phyloP scores from a whole-genome alignment of 495 filamentous ascomycete genomes.

The Apodospora peruviana region DNA sequence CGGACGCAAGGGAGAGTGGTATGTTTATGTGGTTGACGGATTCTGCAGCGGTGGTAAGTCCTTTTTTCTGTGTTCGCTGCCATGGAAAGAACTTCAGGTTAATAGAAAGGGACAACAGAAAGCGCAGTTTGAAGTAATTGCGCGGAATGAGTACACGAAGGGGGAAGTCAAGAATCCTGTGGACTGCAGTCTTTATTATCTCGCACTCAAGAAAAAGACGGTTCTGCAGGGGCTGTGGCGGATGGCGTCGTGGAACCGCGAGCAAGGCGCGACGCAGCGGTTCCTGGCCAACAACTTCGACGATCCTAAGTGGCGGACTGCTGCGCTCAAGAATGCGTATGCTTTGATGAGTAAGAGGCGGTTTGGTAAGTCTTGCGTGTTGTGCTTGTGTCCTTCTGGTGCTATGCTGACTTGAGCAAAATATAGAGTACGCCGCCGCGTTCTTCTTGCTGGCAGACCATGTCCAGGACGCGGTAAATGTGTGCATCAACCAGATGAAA shows the following conservation, averaged over 20 bases:
- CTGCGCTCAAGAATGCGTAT: constrained; percentile 94
- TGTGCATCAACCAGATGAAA: constrained; percentile 76
- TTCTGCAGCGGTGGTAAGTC: constrained; percentile 63
- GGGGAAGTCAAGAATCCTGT: constrained; percentile 84
- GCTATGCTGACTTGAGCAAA: constrained; percentile 6
- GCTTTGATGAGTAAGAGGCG: constrained; percentile 87
- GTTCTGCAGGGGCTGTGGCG: constrained; percentile 91
- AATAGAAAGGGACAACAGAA: too few species aligned
- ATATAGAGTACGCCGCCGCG: constrained; percentile 81
- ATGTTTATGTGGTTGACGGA: constrained; percentile 95
- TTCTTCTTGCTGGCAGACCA: constrained; percentile 92
- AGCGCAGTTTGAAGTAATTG: constrained; percentile 80
- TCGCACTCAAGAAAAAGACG: constrained; percentile 86
- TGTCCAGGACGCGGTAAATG: constrained; percentile 75
- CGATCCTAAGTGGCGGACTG: constrained; percentile 79
- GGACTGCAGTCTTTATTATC: constrained; percentile 89
- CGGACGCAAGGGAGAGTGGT: constrained; percentile 76
- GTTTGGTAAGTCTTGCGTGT: constrained; percentile 56
- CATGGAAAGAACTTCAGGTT: too few species aligned
- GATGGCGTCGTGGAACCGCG: constrained; percentile 86
- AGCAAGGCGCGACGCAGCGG: constrained; percentile 70
- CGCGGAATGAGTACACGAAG: constrained; percentile 88
- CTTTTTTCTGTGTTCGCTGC: too few species aligned
- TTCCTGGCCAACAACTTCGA: constrained; percentile 84
- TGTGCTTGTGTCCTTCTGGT: neutral